Conservation (phyloP, 2,329 filamentous ascomycete genomes). For the Fusarium succisae region DNA sequence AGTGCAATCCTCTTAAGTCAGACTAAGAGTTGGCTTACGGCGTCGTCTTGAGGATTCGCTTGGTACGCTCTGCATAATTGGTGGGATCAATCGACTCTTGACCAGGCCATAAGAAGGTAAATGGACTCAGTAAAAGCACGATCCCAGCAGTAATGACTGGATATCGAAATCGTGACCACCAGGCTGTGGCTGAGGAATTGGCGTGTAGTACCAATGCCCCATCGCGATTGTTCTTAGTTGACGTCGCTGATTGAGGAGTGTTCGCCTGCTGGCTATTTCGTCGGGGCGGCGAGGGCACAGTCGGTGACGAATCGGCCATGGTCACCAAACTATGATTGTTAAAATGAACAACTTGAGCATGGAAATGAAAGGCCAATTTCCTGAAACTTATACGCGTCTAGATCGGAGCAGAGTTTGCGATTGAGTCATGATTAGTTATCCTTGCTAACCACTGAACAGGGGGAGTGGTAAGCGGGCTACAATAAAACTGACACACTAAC, state of each 20-base stretch:
- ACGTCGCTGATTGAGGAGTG: neutral
- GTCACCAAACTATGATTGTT: neutral
- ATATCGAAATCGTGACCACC: constrained; percentile 1
- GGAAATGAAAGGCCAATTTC: neutral
- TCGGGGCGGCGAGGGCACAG: neutral
- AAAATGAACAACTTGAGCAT: neutral
- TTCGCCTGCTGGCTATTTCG: neutral
- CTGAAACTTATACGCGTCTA: neutral
- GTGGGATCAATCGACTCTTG: constrained; percentile 12
- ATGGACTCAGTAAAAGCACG: constrained; percentile 13
- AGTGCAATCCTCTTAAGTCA: neutral
- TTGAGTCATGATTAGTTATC: constrained; percentile 18
- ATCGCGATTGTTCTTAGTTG: neutral
- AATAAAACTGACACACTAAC: neutral
- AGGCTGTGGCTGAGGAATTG: neutral
- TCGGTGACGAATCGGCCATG: neutral
- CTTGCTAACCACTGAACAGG: neutral
- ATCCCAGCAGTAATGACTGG: constrained; percentile 12
- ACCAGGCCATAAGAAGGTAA: constrained; percentile 8
- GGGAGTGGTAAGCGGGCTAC: neutral
- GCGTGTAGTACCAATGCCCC: constrained; percentile 2
- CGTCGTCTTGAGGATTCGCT: constrained; percentile 16
- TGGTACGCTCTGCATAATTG: constrained; percentile 28
- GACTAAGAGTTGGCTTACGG: neutral
- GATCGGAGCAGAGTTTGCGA: neutral